These are phyloP conservation scores for Hypoxylon sp. DNA, from an alignment of 2,329 filamentous ascomycete species.

Conservation along the genomic window DNA sequence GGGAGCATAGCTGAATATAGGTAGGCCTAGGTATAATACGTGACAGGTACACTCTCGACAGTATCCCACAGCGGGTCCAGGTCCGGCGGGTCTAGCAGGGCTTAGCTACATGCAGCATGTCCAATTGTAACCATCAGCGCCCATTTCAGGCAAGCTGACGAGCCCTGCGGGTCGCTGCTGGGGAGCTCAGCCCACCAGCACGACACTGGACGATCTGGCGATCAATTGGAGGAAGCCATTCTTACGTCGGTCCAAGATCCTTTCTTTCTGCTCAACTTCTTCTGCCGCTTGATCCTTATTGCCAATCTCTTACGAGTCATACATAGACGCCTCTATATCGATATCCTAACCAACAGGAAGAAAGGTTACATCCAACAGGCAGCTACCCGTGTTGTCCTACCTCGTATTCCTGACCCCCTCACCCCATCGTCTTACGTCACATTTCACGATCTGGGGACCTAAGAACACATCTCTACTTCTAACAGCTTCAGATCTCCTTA, in stretches of 20 bases:
- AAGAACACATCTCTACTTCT: conserved; percentile 15
- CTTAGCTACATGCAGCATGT: conserved; percentile 22
- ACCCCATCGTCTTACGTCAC: conserved; percentile 28
- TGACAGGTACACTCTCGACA: too few species aligned
- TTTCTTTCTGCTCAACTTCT: neutral
- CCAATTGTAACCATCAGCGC: conserved; percentile 6
- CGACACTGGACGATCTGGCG: neutral
- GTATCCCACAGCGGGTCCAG: neutral
- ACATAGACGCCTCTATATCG: neutral
- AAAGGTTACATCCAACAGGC: neutral
- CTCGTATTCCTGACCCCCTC: conserved; percentile 1
- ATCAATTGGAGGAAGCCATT: conserved; percentile 1
- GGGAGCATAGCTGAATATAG: too few species aligned
- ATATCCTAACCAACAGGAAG: neutral
- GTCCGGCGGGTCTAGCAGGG: conserved; percentile 17
- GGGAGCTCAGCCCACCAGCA: conserved; percentile 2
- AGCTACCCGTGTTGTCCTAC: neutral
- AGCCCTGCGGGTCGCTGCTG: too few species aligned
- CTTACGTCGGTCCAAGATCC: neutral
- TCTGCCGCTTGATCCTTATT: neutral
- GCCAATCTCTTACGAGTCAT: neutral
- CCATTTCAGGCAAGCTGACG: conserved; percentile 3
- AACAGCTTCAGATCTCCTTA: neutral
- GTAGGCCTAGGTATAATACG: too few species aligned
- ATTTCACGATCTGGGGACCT: conserved; percentile 2